Evolutionary conservation across 2,329 filamentous ascomycete genomes (phyloP).

Genomic region (Aureobasidium sp.): DNA sequence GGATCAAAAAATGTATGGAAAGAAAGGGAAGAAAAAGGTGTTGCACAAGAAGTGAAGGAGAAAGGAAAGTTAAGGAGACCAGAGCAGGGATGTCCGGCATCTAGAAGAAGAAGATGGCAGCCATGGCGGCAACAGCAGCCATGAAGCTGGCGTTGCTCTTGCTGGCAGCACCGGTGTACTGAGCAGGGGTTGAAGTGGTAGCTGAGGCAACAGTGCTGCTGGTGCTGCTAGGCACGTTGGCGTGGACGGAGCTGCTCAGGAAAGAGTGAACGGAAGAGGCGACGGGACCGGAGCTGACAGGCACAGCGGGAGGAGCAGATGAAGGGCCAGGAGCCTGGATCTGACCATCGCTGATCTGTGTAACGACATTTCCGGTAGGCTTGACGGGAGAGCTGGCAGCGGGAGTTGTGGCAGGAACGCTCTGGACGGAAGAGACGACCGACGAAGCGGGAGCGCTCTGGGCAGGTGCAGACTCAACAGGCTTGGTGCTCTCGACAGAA

Average conservation of each 20-base stretch:
- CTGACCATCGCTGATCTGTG: conserved; percentile 12
- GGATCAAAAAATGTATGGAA: background rate
- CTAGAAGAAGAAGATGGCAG: conserved; percentile 28
- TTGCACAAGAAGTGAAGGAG: conserved; percentile 1
- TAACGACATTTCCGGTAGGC: conserved; percentile 1
- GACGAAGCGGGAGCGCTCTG: background rate
- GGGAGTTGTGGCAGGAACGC: background rate
- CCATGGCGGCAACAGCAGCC: conserved; percentile 29
- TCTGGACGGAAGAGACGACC: background rate
- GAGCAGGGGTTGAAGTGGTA: conserved; percentile 13
- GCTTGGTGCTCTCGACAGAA: background rate
- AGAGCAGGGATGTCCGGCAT: background rate
- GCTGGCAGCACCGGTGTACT: conserved; percentile 30
- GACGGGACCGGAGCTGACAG: background rate
- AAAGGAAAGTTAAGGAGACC: background rate
- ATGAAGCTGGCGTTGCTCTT: conserved; percentile 30
- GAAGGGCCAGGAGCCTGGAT: conserved; percentile 7
- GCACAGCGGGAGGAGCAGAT: background rate
- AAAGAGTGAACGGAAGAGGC: background rate
- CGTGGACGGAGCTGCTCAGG: background rate
- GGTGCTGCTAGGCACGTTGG: conserved; percentile 1
- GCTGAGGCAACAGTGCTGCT: conserved; percentile 4
- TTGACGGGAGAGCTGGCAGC: background rate
- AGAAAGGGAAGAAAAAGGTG: background rate
- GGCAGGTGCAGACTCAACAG: background rate